These are phyloP conservation scores for Staphylotrichum tortipilum DNA, from an alignment of 495 filamentous ascomycete species.

Conservation along the genomic window DNA sequence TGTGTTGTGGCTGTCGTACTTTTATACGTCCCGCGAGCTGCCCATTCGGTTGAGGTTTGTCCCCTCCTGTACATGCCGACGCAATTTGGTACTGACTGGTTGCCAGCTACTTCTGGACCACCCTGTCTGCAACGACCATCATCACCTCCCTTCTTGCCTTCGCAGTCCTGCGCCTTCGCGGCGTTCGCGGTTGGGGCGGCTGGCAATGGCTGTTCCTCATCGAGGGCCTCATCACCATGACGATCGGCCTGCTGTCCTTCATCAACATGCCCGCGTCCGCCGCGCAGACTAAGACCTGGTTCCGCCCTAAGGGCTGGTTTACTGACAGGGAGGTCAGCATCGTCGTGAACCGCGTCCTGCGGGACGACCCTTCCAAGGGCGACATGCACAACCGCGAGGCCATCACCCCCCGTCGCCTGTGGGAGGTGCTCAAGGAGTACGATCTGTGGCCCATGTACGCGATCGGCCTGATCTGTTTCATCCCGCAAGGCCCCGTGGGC, in stretches of 20 bases:
- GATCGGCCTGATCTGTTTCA: conserved; percentile 48
- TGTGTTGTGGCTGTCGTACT: conserved; percentile 61
- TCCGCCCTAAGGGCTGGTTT: conserved; percentile 45
- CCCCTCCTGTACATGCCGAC: not conserved
- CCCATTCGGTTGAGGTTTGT: conserved; percentile 51
- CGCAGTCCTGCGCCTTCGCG: conserved; percentile 44
- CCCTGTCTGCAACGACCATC: conserved; percentile 43
- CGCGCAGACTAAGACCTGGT: conserved; percentile 43
- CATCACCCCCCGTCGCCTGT: conserved; percentile 49
- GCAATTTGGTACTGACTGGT: not conserved
- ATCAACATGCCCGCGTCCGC: conserved; percentile 49
- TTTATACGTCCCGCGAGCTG: conserved; percentile 58
- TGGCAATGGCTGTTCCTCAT: conserved; percentile 56
- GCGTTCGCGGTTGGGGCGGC: conserved; percentile 43
- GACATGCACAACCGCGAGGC: conserved; percentile 53
- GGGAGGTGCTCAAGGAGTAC: conserved; percentile 52
- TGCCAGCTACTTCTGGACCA: conserved; percentile 45
- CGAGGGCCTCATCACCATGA: conserved; percentile 44
- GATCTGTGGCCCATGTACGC: conserved; percentile 67
- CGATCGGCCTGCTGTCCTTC: conserved; percentile 44
- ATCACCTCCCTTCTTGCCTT: conserved; percentile 46
- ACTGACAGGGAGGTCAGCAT: conserved; percentile 46
- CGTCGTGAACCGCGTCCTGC: conserved; percentile 63
- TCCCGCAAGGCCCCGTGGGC: conserved; percentile 44
- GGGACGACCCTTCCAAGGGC: conserved; percentile 60